phyloP scores from a whole-genome alignment of 495 filamentous ascomycete genomes.

The Penicillium samsonianum region DNA sequence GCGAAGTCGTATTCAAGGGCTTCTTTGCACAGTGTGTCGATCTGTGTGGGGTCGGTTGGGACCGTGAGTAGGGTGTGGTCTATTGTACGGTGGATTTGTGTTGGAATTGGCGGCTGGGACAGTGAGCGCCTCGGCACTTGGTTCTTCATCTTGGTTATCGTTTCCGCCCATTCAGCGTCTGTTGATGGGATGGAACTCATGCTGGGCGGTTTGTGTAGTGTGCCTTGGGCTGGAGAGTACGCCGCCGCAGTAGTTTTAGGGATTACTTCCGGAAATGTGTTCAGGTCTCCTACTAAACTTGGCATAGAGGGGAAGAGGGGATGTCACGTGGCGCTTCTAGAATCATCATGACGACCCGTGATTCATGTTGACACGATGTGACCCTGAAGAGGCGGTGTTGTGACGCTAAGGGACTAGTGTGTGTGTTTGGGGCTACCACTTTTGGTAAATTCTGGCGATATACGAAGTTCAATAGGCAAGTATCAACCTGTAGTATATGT shows the following conservation, averaged over 20 bases:
- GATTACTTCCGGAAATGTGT: neutral
- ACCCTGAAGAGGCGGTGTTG: slow-evolving; percentile 9
- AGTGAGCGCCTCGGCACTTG: slow-evolving; percentile 28
- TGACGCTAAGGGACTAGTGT: slow-evolving; percentile 5
- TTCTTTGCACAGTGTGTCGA: slow-evolving; percentile 65
- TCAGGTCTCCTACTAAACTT: neutral
- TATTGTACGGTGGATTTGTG: slow-evolving; percentile 46
- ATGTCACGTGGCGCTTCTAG: slow-evolving; percentile 30
- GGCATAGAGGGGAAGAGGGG: slow-evolving; percentile 24
- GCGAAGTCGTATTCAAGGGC: slow-evolving; percentile 60
- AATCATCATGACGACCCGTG: slow-evolving; percentile 26
- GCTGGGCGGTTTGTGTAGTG: slow-evolving; percentile 18
- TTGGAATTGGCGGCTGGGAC: slow-evolving; percentile 27
- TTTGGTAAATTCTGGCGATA: neutral
- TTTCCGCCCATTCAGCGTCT: slow-evolving; percentile 40
- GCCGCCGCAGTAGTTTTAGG: neutral
- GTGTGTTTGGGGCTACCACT: neutral
- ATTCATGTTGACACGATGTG: slow-evolving; percentile 24
- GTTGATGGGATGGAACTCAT: slow-evolving; percentile 34
- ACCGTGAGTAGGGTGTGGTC: slow-evolving; percentile 67
- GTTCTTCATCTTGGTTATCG: slow-evolving; percentile 31
- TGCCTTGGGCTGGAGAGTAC: neutral
- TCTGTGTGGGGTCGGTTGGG: slow-evolving; percentile 53
- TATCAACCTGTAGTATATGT: neutral
- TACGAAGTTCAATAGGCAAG: neutral